Evolutionary conservation across 345 rosid species (phyloP).

Genomic region (Acer yangbiense): DNA sequence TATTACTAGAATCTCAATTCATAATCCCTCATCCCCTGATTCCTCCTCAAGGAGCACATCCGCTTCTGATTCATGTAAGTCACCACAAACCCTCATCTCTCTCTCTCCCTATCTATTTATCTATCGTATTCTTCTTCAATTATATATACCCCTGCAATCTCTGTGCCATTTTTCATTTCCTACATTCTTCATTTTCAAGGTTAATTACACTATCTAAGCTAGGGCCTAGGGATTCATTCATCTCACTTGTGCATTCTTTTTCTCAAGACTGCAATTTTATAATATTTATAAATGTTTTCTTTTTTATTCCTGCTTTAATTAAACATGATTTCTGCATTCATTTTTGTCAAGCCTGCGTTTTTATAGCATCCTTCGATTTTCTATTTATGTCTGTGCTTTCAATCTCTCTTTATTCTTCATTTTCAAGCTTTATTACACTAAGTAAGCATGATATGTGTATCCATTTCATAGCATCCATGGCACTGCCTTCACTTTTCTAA

Average conservation of each 20-base stretch:
- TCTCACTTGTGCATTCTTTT: too few relatives aligned
- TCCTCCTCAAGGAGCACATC: neutral
- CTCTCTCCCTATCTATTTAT: neutral
- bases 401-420: too few relatives aligned
- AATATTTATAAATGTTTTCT: too few relatives aligned
- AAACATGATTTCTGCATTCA: neutral
- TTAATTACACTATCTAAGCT: neutral
- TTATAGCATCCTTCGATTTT: too few relatives aligned
- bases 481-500: neutral
- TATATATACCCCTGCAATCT: neutral
- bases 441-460: neutral
- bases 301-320: neutral
- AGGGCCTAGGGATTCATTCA: too few relatives aligned
- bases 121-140: neutral
- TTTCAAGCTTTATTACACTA: too few relatives aligned
- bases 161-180: neutral
- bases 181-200: neutral
- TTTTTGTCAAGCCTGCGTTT: too few relatives aligned
- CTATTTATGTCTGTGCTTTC: too few relatives aligned
- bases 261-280: too few relatives aligned
- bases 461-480: neutral
- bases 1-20: too few relatives aligned
- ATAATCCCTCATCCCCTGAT: too few relatives aligned
- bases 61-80: slow-evolving; percentile 7
- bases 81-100: neutral